Evolutionary conservation across 495 filamentous ascomycete species (phyloP).

Genomic region (Clavariopsis aquatica): DNA sequence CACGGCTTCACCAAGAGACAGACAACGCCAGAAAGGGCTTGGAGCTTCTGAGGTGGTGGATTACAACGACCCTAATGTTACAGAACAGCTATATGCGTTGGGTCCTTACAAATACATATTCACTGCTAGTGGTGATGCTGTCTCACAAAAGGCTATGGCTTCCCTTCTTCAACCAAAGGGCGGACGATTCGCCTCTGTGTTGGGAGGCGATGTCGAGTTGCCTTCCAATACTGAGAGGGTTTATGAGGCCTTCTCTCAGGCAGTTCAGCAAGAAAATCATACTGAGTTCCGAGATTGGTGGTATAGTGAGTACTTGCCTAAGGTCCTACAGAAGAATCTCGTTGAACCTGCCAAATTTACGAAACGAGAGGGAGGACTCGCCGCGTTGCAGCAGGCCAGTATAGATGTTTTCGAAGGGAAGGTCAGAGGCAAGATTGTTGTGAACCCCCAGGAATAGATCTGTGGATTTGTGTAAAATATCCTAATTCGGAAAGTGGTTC

Average conservation of each 20-base stretch:
- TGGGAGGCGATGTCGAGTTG: slow-evolving; percentile 30
- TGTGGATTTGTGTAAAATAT: neutral
- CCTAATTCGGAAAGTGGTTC: neutral
- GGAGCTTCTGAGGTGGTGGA: slow-evolving; percentile 36
- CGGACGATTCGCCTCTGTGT: slow-evolving; percentile 29
- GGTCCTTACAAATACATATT: slow-evolving; percentile 36
- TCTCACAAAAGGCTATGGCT: slow-evolving; percentile 32
- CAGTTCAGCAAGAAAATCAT: slow-evolving; percentile 25
- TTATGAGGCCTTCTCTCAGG: slow-evolving; percentile 32
- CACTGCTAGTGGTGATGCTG: slow-evolving; percentile 30
- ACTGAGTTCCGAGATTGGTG: slow-evolving; percentile 30
- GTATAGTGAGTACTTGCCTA: slow-evolving; percentile 34
- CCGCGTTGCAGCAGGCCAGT: slow-evolving; percentile 25
- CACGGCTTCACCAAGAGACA: slow-evolving; percentile 31
- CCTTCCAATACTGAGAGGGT: slow-evolving; percentile 34
- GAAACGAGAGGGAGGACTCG: slow-evolving; percentile 21
- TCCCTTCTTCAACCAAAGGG: slow-evolving; percentile 30
- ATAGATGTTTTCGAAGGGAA: slow-evolving; percentile 32
- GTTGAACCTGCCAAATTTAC: slow-evolving; percentile 32
- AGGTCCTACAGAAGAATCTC: slow-evolving; percentile 28
- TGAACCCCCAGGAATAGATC: slow-evolving; percentile 33
- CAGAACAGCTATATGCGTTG: slow-evolving; percentile 23
- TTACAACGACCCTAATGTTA: slow-evolving; percentile 32
- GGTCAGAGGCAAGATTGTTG: slow-evolving; percentile 25
- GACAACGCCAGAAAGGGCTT: slow-evolving; percentile 31